These are phyloP conservation scores for Calonectria hongkongensis DNA, from an alignment of 2,329 filamentous ascomycete genomes.

Conservation along the genomic window DNA sequence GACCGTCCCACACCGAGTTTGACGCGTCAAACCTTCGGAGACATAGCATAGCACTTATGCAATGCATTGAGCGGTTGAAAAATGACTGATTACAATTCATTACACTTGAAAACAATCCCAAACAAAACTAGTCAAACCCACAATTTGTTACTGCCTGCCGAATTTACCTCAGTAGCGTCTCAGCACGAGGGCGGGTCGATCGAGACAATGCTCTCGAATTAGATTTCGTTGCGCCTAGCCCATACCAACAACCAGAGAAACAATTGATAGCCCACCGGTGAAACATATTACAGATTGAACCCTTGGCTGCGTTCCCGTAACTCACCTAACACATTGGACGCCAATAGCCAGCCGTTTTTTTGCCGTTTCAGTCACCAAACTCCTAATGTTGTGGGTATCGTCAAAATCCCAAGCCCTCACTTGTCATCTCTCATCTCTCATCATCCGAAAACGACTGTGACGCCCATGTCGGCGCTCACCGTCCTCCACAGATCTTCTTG, in stretches of 20 bases:
- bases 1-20: background rate
- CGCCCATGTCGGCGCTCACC: constrained; percentile 75
- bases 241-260: background rate
- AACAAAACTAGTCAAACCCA: background rate
- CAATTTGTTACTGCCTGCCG: background rate
- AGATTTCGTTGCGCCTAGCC: background rate
- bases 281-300: constrained; percentile 34
- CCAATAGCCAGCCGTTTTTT: constrained; percentile 38
- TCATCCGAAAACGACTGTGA: constrained; percentile 75
- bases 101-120: background rate
- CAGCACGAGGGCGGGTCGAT: background rate
- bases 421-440: constrained; percentile 19
- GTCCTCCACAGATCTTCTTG: constrained; percentile 71
- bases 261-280: background rate
- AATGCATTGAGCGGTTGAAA: background rate
- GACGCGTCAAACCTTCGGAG: background rate
- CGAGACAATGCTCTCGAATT: constrained; percentile 3
- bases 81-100: constrained; percentile 6
- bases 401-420: constrained; percentile 7
- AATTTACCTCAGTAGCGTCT: background rate
- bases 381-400: constrained; percentile 53
- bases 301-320: constrained; percentile 2
- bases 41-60: background rate
- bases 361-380: constrained; percentile 44
- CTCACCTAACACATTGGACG: constrained; percentile 37